Base-by-base conservation (phyloP, 2,329 filamentous ascomycete genomes). In the Colletotrichum coccodes region DNA sequence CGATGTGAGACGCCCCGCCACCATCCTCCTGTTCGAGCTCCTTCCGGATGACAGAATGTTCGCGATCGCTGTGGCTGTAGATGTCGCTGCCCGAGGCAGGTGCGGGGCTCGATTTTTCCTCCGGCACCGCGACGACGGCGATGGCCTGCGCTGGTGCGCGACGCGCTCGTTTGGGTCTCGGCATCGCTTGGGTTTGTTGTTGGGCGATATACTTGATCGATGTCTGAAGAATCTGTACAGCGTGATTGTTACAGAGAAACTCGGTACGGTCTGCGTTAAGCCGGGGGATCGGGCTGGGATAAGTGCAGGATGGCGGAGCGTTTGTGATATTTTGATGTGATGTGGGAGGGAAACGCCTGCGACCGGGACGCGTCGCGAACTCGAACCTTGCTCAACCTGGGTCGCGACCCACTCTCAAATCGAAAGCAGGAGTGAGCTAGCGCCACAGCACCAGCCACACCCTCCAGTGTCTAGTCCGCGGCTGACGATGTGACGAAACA, bases 21-120 rank as follows among this genome's bases (percentile, higher is more conserved):
- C 28, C 26, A n/a, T 23, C 66, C 14, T 58, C 46, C 14, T 66
- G 14, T 38, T 60, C 67, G 32, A 62, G 75, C 50, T 75, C 72
- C 66, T 73, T 75, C 11, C 71, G 73, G 8, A 72, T 54, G 14
- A 70, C 71, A 28, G 75, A 75, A 57, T 77, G 73, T 52, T 80
- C 79, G 62, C 76, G 76, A 57, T 80, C 79, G 71, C 79, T 79
- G 49, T 77, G 75, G 57, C 76, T 76, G 73, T 78, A 78, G 36
- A 78, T 77, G 49, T 80, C 78, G 61, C 75, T 79, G 49, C 68
- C 70, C 9, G 62, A 63, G 21, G 36, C 64, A 30, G 60, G 59
- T 44, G 50, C 60, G 44, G 54, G 61, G 47, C 42, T 60, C 57
- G 40, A 71, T 28, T 60, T 64, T 38, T 66, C 49, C 44, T 70